phyloP scores from a whole-genome alignment of 2,329 filamentous ascomycete species.

The Polychaeton citri region DNA sequence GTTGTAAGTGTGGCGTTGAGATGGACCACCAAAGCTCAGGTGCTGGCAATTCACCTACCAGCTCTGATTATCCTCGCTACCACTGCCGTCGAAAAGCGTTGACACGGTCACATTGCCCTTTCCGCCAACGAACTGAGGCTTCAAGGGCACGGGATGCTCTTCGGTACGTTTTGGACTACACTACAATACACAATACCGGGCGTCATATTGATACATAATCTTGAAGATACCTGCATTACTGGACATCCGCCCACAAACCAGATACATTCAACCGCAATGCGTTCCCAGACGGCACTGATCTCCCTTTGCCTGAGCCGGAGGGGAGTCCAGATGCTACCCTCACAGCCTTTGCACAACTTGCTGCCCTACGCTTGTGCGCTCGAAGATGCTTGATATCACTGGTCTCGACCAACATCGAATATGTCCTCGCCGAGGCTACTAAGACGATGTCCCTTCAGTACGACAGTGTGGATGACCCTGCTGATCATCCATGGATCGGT shows the following conservation, averaged over 20 bases:
- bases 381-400: slow-evolving; percentile 39
- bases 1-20: too few species aligned
- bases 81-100: too few species aligned
- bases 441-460: slow-evolving; percentile 29
- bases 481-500: slow-evolving; percentile 25
- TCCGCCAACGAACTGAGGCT: background rate
- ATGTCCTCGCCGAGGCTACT: slow-evolving; percentile 40
- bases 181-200: too few species aligned
- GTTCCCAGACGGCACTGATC: slow-evolving; percentile 1
- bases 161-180: background rate
- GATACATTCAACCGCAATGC: slow-evolving; percentile 4
- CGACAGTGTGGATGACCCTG: slow-evolving; percentile 15
- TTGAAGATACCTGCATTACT: slow-evolving; percentile 4
- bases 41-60: too few species aligned
- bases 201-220: background rate
- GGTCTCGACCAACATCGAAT: slow-evolving; percentile 34
- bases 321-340: slow-evolving; percentile 28
- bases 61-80: too few species aligned
- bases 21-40: too few species aligned
- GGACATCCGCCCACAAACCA: slow-evolving; percentile 1
- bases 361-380: slow-evolving; percentile 33
- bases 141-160: background rate
- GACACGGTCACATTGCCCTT: too few species aligned
- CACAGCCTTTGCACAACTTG: slow-evolving; percentile 36
- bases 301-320: slow-evolving; percentile 1